Evolutionary conservation across 495 filamentous ascomycete genomes (phyloP).

Genomic region (Staphylotrichum tortipilum): DNA sequence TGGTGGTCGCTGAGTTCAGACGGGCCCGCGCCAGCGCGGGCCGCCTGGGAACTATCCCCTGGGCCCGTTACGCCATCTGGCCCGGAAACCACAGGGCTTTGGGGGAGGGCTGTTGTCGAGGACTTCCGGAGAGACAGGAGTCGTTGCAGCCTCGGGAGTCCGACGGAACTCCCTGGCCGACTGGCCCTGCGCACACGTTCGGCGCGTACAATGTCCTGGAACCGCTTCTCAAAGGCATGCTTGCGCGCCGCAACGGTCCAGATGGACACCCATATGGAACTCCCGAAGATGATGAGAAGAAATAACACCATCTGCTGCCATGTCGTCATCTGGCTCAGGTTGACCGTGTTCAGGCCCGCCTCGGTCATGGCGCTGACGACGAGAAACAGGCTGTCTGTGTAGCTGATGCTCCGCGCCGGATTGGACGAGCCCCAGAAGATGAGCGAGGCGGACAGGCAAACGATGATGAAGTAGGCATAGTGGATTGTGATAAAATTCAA

Average conservation of each 20-base stretch:
- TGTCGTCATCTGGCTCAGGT: constrained; percentile 60
- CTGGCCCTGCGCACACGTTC: constrained; percentile 29
- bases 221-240: constrained; percentile 60
- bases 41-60: background rate
- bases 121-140: constrained; percentile 10
- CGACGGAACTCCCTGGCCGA: constrained; percentile 1
- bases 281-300: constrained; percentile 61
- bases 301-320: constrained; percentile 75
- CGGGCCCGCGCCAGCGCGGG: background rate
- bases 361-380: constrained; percentile 73
- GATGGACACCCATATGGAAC: constrained; percentile 56
- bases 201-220: constrained; percentile 49
- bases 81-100: background rate
- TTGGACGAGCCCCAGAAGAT: constrained; percentile 65
- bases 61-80: background rate
- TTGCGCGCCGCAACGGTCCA: constrained; percentile 58
- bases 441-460: constrained; percentile 52
- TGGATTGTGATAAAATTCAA: constrained; percentile 68
- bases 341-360: constrained; percentile 63
- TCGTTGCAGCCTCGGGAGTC: constrained; percentile 6
- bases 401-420: constrained; percentile 54
- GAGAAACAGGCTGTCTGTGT: constrained; percentile 69
- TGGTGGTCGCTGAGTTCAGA: background rate
- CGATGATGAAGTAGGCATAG: constrained; percentile 65
- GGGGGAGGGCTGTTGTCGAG: background rate